Evolutionary conservation across 306 rosid genomes (phyloP).

Genomic region (Erythrophleum fordii): DNA sequence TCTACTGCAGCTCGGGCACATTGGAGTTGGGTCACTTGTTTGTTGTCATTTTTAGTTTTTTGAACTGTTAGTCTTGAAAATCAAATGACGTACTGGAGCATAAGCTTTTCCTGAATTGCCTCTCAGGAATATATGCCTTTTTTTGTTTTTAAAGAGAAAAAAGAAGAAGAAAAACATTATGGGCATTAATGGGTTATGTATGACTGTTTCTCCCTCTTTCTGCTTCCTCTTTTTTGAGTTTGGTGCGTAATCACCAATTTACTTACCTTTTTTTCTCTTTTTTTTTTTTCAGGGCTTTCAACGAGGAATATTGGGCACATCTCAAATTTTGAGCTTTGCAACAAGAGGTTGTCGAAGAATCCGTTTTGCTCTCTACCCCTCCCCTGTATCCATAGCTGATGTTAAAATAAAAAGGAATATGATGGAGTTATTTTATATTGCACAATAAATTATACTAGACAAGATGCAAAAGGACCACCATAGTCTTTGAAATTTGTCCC

Average conservation of each 20-base stretch:
- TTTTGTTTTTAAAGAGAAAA: not conserved
- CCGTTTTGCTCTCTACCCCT: not conserved
- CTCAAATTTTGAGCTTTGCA: conserved; percentile 62
- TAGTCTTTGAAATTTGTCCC: conserved; percentile 3
- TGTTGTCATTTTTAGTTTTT: not conserved
- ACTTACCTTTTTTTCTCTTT: conserved; percentile 5
- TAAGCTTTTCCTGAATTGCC: not conserved
- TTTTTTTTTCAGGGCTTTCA: conserved; percentile 55
- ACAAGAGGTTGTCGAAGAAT: conserved; percentile 59
- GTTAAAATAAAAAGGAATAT: not conserved
- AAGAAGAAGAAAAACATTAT: not conserved
- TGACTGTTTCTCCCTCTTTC: not conserved
- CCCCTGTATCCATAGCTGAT: conserved; percentile 7
- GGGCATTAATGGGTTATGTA: not conserved
- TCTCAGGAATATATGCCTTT: not conserved
- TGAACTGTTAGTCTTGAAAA: not conserved
- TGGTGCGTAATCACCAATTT: conserved; percentile 14
- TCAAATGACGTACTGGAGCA: not conserved
- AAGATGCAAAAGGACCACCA: not conserved
- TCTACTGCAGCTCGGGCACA: conserved; percentile 1
- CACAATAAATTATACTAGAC: not conserved
- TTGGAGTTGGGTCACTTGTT: not conserved
- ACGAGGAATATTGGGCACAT: conserved; percentile 56
- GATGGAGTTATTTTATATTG: conserved; percentile 13
- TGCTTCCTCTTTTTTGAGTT: conserved; percentile 3